Conservation (phyloP, 2,329 filamentous ascomycete genomes). For the Epicoccum sorghinum region DNA sequence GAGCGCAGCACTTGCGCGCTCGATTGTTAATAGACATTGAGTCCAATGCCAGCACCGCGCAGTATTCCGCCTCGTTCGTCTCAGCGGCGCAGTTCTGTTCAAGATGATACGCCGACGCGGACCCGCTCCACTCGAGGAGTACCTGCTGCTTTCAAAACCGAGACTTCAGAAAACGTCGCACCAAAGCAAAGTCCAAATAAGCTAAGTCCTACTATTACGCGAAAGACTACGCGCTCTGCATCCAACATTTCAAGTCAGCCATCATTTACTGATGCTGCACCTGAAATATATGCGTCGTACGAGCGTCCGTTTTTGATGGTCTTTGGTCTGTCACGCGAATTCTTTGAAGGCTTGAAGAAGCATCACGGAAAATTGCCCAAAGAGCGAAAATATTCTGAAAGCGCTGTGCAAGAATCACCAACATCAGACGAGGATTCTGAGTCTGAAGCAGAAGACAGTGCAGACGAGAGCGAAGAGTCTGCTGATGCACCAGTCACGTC, state of each 20-base stretch:
- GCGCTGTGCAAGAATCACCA: conserved; percentile 22
- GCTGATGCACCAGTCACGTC: conserved; percentile 28
- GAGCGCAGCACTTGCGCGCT: conserved; percentile 15
- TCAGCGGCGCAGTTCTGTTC: conserved; percentile 38
- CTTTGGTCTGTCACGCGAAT: conserved; percentile 42
- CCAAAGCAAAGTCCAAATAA: conserved; percentile 34
- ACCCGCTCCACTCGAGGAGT: conserved; percentile 42
- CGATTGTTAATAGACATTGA: conserved; percentile 11
- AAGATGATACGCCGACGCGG: conserved; percentile 42
- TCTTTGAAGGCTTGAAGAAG: conserved; percentile 39
- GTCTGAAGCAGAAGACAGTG: conserved; percentile 28
- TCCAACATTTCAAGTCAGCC: conserved; percentile 44
- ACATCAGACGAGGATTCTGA: conserved; percentile 26
- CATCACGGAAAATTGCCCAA: conserved; percentile 36
- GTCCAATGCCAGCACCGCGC: conserved; percentile 35
- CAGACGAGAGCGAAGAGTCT: conserved; percentile 32
- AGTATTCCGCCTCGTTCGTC: conserved; percentile 36
- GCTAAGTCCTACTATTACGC: conserved; percentile 34
- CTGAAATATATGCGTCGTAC: conserved; percentile 41
- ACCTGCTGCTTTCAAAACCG: conserved; percentile 37
- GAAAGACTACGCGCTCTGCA: conserved; percentile 44
- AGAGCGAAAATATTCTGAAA: conserved; percentile 25
- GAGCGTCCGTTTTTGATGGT: conserved; percentile 42
- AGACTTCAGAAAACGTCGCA: conserved; percentile 32
- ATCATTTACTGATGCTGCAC: conserved; percentile 33